Evolutionary conservation across 345 rosid genomes (phyloP).

Genomic region (Bruguiera sexangula): DNA sequence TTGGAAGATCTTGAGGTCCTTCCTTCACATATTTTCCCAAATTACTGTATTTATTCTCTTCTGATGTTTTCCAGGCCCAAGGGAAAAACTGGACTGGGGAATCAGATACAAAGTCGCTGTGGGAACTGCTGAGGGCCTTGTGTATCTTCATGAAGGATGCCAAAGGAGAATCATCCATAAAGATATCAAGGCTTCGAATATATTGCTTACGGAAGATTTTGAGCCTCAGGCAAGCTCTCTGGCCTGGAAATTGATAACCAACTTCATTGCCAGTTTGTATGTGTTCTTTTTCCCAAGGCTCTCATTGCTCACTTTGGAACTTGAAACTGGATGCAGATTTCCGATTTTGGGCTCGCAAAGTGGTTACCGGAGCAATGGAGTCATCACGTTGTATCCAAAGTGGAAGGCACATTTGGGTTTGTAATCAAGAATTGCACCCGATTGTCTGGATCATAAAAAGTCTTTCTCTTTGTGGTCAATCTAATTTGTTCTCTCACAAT

Average conservation of each 20-base stretch:
- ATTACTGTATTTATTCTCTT: not conserved
- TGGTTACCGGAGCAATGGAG: constrained; percentile 95
- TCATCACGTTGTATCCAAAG: constrained; percentile 69
- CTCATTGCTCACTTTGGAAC: constrained; percentile 5
- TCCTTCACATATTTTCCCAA: constrained; percentile 3
- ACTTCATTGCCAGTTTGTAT: not conserved
- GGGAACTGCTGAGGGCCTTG: constrained; percentile 81
- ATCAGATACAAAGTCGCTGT: constrained; percentile 62
- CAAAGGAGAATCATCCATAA: constrained; percentile 90
- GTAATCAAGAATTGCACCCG: constrained; percentile 13
- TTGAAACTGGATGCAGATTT: constrained; percentile 47
- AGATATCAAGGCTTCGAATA: constrained; percentile 91
- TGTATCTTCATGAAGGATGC: constrained; percentile 84
- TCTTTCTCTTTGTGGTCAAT: not conserved
- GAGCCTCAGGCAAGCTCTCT: constrained; percentile 60
- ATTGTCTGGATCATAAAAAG: constrained; percentile 9
- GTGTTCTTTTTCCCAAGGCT: not conserved
- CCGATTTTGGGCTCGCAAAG: constrained; percentile 92
- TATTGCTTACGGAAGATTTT: constrained; percentile 75
- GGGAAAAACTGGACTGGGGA: constrained; percentile 60
- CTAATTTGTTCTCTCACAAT: constrained; percentile 11
- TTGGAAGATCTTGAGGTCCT: constrained; percentile 3
- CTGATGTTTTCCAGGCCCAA: constrained; percentile 33
- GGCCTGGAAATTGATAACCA: not conserved
- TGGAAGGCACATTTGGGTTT: constrained; percentile 97